Evolutionary conservation across 805 yeast species (phyloP).

Genomic region (Saccharomyces cerevisiae): DNA sequence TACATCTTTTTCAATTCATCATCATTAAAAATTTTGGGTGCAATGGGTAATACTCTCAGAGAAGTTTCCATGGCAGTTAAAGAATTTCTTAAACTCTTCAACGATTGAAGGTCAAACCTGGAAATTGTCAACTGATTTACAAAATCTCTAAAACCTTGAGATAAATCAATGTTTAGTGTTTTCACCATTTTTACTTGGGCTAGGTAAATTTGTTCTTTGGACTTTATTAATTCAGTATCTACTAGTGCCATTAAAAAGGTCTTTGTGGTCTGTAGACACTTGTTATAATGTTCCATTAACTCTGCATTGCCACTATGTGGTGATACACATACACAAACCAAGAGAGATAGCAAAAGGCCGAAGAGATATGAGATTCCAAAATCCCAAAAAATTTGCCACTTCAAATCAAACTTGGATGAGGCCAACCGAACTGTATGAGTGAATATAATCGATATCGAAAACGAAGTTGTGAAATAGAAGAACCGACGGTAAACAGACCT

Average conservation of each 20-base stretch:
- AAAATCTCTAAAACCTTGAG: conserved; percentile 38
- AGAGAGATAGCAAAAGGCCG: conserved; percentile 34
- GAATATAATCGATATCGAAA: conserved; percentile 33
- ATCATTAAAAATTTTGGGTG: conserved; percentile 16
- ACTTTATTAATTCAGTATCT: conserved; percentile 9
- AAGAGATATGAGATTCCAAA: conserved; percentile 39
- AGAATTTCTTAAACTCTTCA: conserved; percentile 35
- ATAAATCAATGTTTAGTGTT: conserved; percentile 27
- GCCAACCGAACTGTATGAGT: conserved; percentile 25
- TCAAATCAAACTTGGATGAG: conserved; percentile 9
- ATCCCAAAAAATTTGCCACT: conserved; percentile 35
- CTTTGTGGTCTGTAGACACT: conserved; percentile 20
- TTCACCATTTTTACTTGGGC: conserved; percentile 29
- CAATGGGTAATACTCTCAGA: conserved; percentile 34
- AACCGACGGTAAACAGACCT: conserved; percentile 35
- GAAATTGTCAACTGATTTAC: conserved; percentile 35
- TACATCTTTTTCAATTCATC: conserved; percentile 14
- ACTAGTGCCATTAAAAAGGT: conserved; percentile 20
- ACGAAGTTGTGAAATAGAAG: conserved; percentile 32
- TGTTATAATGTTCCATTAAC: conserved; percentile 22
- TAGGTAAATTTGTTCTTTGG: conserved; percentile 11
- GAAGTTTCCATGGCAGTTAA: conserved; percentile 36
- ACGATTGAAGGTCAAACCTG: conserved; percentile 25
- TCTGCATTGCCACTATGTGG: conserved; percentile 38
- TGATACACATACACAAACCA: conserved; percentile 29